phyloP scores from a whole-genome alignment of 2,329 filamentous ascomycete genomes.

The Apiospora phragmitis region DNA sequence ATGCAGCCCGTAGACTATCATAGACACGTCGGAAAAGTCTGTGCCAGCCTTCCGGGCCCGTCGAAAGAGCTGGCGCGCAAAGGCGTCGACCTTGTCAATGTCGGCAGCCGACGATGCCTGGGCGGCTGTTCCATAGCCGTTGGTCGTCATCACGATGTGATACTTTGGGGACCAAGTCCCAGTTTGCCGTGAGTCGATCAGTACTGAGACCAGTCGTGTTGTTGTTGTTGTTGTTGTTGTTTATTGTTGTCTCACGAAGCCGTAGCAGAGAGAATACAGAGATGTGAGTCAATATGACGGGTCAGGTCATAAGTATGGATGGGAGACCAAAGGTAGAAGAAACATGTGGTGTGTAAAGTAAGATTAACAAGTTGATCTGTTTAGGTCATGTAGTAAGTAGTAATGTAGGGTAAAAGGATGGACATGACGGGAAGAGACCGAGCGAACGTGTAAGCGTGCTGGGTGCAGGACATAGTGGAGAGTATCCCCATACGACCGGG shows the following conservation, averaged over 20 bases:
- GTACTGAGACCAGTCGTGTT: background rate
- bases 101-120: slow-evolving; percentile 36
- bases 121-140: slow-evolving; percentile 20
- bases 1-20: slow-evolving; percentile 54
- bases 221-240: background rate
- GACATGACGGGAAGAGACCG: background rate
- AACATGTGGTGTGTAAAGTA: background rate
- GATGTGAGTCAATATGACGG: background rate
- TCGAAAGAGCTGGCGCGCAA: slow-evolving; percentile 56
- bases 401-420: background rate
- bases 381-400: background rate
- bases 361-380: slow-evolving; percentile 4
- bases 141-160: slow-evolving; percentile 28
- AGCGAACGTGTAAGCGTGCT: background rate
- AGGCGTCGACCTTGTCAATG: slow-evolving; percentile 57
- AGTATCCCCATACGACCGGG: background rate
- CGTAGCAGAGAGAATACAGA: background rate
- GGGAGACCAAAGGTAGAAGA: background rate
- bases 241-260: background rate
- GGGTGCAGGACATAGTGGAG: background rate
- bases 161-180: slow-evolving; percentile 16
- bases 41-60: slow-evolving; percentile 50
- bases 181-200: slow-evolving; percentile 7
- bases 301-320: background rate
- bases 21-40: slow-evolving; percentile 50